Conservation (phyloP, 768 basidiomycete genomes). For the Trametes gibbosa region DNA sequence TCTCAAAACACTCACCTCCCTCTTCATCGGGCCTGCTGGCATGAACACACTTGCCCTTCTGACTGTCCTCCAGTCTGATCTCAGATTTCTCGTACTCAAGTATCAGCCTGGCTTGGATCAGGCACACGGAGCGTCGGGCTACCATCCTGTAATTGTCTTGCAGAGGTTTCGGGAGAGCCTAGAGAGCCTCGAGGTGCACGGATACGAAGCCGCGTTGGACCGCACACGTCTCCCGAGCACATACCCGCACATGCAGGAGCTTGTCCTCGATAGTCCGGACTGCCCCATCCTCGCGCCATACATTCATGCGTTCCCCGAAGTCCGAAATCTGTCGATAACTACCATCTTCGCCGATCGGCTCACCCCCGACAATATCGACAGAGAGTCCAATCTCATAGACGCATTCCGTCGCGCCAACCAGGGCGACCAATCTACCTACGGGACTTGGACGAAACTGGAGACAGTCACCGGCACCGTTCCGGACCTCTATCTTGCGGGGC, state of each 20-base stretch:
- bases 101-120: background rate
- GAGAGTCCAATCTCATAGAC: background rate
- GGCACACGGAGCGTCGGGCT: background rate
- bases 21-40: background rate
- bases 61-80: background rate
- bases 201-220: background rate
- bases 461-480: constrained; percentile 2
- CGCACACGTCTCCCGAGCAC: background rate
- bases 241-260: background rate
- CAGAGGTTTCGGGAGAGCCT: background rate
- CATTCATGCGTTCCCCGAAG: constrained; percentile 1
- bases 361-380: background rate
- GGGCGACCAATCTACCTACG: background rate
- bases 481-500: background rate
- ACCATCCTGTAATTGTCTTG: background rate
- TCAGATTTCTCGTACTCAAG: background rate
- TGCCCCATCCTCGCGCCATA: constrained; percentile 1
- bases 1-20: background rate
- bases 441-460: constrained; percentile 5
- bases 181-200: background rate
- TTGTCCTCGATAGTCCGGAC: constrained; percentile 2
- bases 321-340: background rate
- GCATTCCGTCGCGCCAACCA: background rate
- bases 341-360: background rate
- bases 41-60: background rate